Conservation (phyloP, 768 basidiomycete genomes). For the Leccinum longicurvipes region DNA sequence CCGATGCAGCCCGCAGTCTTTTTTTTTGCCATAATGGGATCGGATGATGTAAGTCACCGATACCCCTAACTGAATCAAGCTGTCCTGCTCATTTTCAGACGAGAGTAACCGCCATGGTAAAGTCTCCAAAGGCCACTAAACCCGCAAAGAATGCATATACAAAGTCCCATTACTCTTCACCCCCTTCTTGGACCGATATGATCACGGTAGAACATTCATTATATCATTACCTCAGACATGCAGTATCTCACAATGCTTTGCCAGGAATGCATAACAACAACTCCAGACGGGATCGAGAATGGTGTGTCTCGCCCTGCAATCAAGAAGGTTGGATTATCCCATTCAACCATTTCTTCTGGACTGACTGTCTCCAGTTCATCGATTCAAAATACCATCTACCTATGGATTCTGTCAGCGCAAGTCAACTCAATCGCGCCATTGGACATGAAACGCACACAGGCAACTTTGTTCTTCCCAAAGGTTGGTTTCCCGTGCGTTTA, state of each 20-base stretch:
- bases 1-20: not conserved
- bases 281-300: slow-evolving; percentile 60
- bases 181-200: slow-evolving; percentile 52
- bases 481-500: slow-evolving; percentile 2
- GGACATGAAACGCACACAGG: slow-evolving; percentile 48
- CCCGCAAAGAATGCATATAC: not conserved
- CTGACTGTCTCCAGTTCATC: slow-evolving; percentile 39
- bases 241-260: not conserved
- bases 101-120: not conserved
- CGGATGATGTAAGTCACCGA: not conserved
- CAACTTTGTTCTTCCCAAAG: slow-evolving; percentile 58
- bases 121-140: slow-evolving; percentile 9
- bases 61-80: slow-evolving; percentile 4
- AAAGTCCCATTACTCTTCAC: slow-evolving; percentile 41
- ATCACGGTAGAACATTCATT: slow-evolving; percentile 28
- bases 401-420: slow-evolving; percentile 41
- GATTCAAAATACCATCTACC: slow-evolving; percentile 53
- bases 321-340: slow-evolving; percentile 60
- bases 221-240: not conserved
- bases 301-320: slow-evolving; percentile 77
- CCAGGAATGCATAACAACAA: slow-evolving; percentile 69
- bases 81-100: not conserved
- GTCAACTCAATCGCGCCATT: slow-evolving; percentile 55
- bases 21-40: no score
- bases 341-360: not conserved